Conservation (phyloP, 2,329 filamentous ascomycete species). For the Madurella fahalii region DNA sequence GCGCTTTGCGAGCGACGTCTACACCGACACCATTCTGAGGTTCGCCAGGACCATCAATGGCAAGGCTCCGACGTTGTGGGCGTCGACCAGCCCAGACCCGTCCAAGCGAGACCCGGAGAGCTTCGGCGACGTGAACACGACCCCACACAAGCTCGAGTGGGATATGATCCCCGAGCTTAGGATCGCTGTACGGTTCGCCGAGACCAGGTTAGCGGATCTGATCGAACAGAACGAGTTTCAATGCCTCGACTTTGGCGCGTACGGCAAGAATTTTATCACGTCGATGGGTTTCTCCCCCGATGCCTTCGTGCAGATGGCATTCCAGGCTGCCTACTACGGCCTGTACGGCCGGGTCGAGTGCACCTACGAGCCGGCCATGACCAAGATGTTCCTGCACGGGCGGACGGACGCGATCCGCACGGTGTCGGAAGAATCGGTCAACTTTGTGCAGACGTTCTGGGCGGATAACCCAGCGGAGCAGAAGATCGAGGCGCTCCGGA, state of each 20-base stretch:
- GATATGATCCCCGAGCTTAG: constrained; percentile 90
- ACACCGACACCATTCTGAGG: constrained; percentile 94
- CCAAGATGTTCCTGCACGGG: constrained; percentile 87
- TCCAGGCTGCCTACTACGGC: constrained; percentile 96
- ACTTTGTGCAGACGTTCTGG: constrained; percentile 94
- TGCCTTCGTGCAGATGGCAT: constrained; percentile 98
- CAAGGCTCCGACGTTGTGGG: constrained; percentile 86
- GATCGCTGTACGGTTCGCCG: constrained; percentile 89
- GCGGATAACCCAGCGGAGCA: constrained; percentile 75
- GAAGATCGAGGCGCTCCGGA: constrained; percentile 81
- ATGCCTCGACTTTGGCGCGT: constrained; percentile 81
- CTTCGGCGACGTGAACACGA: constrained; percentile 90
- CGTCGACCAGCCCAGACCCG: constrained; percentile 84
- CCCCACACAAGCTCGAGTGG: constrained; percentile 95
- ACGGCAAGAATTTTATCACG: constrained; percentile 97
- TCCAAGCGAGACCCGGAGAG: constrained; percentile 85
- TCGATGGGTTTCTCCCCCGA: constrained; percentile 96
- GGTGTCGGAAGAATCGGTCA: constrained; percentile 76
- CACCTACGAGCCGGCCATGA: constrained; percentile 98
- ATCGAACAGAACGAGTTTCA: constrained; percentile 97
- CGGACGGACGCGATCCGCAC: constrained; percentile 90
- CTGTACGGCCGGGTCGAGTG: constrained; percentile 91
- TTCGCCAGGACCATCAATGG: constrained; percentile 96
- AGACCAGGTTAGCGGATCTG: constrained; percentile 87
- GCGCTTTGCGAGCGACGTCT: constrained; percentile 91